phyloP scores from a whole-genome alignment of 1,284 basidiomycete species.

The Cystobasidiaceae sp. region DNA sequence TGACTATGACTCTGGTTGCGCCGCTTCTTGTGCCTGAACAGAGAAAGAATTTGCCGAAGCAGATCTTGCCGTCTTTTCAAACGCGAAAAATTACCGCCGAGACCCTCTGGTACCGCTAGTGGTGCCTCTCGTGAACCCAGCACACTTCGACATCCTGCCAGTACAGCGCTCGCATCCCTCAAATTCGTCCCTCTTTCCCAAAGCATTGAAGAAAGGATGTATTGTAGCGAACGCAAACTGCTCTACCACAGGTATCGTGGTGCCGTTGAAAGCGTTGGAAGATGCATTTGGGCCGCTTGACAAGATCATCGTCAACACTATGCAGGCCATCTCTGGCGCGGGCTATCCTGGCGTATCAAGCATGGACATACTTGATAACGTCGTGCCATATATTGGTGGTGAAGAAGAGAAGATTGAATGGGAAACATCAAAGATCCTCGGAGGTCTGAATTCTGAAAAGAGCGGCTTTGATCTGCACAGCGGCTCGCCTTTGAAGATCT shows the following conservation, averaged over 20 bases:
- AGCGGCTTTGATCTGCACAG: constrained; percentile 80
- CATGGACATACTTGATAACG: constrained; percentile 92
- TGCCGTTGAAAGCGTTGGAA: constrained; percentile 89
- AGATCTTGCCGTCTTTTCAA: constrained; percentile 90
- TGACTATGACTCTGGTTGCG: too few relatives aligned
- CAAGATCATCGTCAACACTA: constrained; percentile 81
- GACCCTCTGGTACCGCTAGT: constrained; percentile 94
- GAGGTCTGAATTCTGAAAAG: constrained; percentile 59
- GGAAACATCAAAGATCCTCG: constrained; percentile 96
- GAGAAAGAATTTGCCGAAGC: constrained; percentile 82
- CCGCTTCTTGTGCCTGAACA: too few relatives aligned
- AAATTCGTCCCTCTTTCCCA: constrained; percentile 29
- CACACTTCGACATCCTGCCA: constrained; percentile 76
- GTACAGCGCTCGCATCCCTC: constrained; percentile 71
- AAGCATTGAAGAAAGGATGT: constrained; percentile 69
- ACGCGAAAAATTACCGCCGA: constrained; percentile 93
- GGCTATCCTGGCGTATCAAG: constrained; percentile 91
- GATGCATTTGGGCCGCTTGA: constrained; percentile 88
- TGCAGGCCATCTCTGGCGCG: constrained; percentile 96
- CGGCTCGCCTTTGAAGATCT: constrained; percentile 71
- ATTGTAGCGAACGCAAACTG: constrained; percentile 99
- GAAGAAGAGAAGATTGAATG: constrained; percentile 93
- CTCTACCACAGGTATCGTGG: constrained; percentile 88
- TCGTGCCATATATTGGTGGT: constrained; percentile 88
- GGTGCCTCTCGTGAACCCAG: constrained; percentile 91